A percentile compares a stretch with the other conserved stretches of the same genome.
Conservation (phyloP, 495 filamentous ascomycete species). For the Xylaria longipes region DNA sequence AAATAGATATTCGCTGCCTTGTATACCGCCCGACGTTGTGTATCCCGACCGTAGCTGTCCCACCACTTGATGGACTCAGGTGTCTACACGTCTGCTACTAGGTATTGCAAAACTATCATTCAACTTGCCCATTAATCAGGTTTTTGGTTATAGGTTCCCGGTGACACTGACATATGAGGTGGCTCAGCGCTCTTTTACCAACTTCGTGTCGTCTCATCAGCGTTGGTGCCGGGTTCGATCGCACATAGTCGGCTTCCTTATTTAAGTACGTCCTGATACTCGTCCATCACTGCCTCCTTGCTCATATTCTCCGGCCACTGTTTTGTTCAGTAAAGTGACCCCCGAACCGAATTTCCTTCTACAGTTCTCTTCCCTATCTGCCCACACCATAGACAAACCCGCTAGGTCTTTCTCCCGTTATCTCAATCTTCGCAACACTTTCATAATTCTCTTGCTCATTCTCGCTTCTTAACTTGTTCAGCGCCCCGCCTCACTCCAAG, state of each 20-base stretch:
- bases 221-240: not conserved
- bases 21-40: not conserved
- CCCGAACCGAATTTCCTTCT: not conserved
- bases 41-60: not conserved
- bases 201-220: not conserved
- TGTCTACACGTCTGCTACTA: conserved; percentile 3
- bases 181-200: not conserved
- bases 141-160: not conserved
- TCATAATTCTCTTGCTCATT: not conserved
- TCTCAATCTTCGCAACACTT: not conserved
- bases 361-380: not conserved
- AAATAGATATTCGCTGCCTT: not conserved
- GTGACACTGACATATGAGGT: not conserved
- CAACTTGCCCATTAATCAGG: not conserved
- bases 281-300: not conserved
- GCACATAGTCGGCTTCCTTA: not conserved
- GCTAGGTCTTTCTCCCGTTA: not conserved
- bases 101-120: not conserved
- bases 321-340: not conserved
- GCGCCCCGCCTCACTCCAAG: not conserved
- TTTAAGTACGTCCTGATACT: not conserved
- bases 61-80: not conserved
- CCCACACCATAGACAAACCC: not conserved
- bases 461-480: not conserved
- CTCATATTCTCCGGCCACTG: not conserved